These are phyloP conservation scores for Ogataea henricii DNA, from an alignment of 805 yeast genomes.

Conservation along the genomic window DNA sequence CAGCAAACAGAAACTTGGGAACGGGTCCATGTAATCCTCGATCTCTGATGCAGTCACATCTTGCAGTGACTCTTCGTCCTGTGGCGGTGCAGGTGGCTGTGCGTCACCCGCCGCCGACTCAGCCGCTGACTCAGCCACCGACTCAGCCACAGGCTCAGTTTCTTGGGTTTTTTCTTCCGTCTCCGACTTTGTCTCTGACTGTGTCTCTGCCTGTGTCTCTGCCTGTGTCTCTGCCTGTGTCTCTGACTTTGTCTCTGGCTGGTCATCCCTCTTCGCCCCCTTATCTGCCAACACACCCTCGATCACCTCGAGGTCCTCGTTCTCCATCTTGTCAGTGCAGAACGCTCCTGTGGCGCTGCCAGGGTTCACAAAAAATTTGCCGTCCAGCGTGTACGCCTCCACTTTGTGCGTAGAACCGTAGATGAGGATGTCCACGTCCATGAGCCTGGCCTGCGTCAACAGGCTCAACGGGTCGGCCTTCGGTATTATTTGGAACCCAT, in stretches of 20 bases:
- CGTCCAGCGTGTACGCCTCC: slow-evolving; percentile 91
- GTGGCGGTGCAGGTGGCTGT: slow-evolving; percentile 21
- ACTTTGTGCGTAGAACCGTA: slow-evolving; percentile 95
- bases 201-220: not conserved
- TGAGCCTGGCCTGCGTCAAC: slow-evolving; percentile 78
- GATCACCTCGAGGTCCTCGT: slow-evolving; percentile 47
- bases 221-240: slow-evolving; percentile 5
- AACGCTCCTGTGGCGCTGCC: slow-evolving; percentile 96
- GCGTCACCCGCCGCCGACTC: slow-evolving; percentile 12
- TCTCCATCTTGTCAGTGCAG: slow-evolving; percentile 61
- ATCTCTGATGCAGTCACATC: slow-evolving; percentile 19
- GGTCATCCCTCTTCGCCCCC: slow-evolving; percentile 15
- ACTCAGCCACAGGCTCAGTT: slow-evolving; percentile 12
- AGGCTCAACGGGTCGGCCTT: slow-evolving; percentile 84
- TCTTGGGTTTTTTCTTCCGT: slow-evolving; percentile 11
- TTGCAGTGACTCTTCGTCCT: slow-evolving; percentile 19
- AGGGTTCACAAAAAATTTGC: slow-evolving; percentile 92
- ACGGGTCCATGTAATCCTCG: slow-evolving; percentile 40
- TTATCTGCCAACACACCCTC: slow-evolving; percentile 33
- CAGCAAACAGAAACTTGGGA: slow-evolving; percentile 85
- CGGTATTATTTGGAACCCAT: slow-evolving; percentile 84
- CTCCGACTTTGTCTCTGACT: slow-evolving; percentile 7
- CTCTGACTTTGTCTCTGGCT: not conserved
- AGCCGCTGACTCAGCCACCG: slow-evolving; percentile 15
- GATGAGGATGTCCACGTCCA: slow-evolving; percentile 86